Evolutionary conservation across 2,329 filamentous ascomycete species (phyloP), one percentile per base, ranked within the genome.

Genomic region (Chaetomium globosum): DNA sequence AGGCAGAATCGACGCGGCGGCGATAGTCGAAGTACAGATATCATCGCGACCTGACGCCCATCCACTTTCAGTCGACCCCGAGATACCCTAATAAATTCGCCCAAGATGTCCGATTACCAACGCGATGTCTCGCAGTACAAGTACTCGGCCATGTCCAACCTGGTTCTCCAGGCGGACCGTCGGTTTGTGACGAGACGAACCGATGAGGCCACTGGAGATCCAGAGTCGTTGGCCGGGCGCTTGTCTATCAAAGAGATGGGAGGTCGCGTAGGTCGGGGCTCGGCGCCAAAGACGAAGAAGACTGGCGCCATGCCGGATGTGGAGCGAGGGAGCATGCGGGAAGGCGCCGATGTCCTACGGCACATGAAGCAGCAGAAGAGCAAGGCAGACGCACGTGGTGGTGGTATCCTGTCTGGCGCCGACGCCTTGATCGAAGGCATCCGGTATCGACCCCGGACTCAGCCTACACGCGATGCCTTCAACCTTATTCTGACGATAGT

Each of bases 141-240:
- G 81, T 97, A 97, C 87, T 93, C 93, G 88, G 93, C 92, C 79
- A 98, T 99, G 95, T 99, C 95, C 82, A 99, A 99, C 88, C 90
- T 99, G 92, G 95, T 99, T 77, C 92, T 99, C 87, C 95, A 99
- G 91, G 93, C 93, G 82, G 95, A 99, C 83, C 90, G 93, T 81
- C 90, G 95, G 74, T 98, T 99, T 77, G 90, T 96, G 73, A 92
- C 92, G 70, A 89, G 95, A 77, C 89, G 93, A 74, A 93, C 89
- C 73, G 94, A 99, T 80, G 96, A 99, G 81, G 89, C 92, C 69
- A 98, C 94, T 59, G 95, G 95, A 73, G 95, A 99, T 77, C 96
- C 95, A 59, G 95, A 99, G 81, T 99, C 96, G 65, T 87, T 99
- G 65, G 96, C 95, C 64, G 95, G 95, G 62, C 90, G 93, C 72